Conservation (phyloP, 2,329 filamentous ascomycete genomes). For the Aspergillus eucalypticola region DNA sequence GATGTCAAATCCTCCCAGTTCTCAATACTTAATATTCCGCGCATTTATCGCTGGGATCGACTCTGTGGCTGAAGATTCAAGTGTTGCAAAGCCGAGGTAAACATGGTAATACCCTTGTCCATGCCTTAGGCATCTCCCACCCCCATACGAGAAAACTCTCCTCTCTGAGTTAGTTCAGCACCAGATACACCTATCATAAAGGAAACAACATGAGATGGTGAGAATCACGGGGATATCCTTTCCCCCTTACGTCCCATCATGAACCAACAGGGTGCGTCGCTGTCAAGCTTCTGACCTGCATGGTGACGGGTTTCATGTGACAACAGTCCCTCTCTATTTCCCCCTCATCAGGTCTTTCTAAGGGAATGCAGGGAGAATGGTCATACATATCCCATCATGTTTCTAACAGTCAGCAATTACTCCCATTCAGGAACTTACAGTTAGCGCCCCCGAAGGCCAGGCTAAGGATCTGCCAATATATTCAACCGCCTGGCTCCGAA, state of each 20-base stretch:
- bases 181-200: neutral
- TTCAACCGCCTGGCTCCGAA: neutral
- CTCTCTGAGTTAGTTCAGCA: neutral
- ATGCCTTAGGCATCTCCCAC: neutral
- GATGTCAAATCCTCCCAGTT: neutral
- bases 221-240: neutral
- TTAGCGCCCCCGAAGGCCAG: neutral
- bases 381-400: neutral
- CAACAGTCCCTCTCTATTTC: neutral
- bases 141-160: neutral
- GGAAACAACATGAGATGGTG: neutral
- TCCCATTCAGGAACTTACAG: neutral
- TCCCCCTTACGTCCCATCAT: neutral
- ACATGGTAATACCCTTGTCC: neutral
- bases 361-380: no score
- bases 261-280: neutral
- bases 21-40: neutral
- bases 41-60: neutral
- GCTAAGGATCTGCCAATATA: neutral
- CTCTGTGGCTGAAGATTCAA: neutral
- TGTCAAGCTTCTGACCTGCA: conserved; percentile 1
- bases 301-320: neutral
- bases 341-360: neutral
- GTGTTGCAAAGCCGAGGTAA: no score
- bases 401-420: neutral